Percentiles rank a stretch among this genome's conserved stretches.
phyloP scores from a whole-genome alignment of 2,329 filamentous ascomycete genomes.

The Fusarium sp. region DNA sequence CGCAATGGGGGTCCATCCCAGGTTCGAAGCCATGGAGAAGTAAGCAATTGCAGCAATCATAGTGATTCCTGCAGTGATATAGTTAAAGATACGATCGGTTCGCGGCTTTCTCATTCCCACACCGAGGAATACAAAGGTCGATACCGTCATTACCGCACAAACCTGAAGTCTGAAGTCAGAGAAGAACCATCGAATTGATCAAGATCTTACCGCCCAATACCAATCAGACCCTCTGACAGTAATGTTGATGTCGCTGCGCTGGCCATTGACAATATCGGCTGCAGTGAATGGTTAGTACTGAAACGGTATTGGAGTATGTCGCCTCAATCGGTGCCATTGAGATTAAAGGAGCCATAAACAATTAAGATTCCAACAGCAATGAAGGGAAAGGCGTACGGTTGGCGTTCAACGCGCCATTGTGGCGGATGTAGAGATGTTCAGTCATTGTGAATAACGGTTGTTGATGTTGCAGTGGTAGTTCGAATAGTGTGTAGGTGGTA shows the following conservation, averaged over 20 bases:
- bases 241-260: conserved; percentile 65
- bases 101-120: conserved; percentile 67
- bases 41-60: conserved; percentile 66
- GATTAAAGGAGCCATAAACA: too few species aligned
- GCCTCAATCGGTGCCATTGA: too few species aligned
- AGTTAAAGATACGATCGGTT: conserved; percentile 68
- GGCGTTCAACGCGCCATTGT: conserved; percentile 19
- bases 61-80: conserved; percentile 63
- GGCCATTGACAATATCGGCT: conserved; percentile 29
- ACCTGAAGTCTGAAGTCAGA: conserved; percentile 52
- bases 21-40: conserved; percentile 65
- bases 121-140: conserved; percentile 66
- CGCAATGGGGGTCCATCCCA: conserved; percentile 59
- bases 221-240: conserved; percentile 71
- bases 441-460: not conserved
- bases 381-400: conserved; percentile 13
- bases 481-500: too few species aligned
- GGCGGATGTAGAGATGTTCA: not conserved
- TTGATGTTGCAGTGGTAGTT: not conserved
- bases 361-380: too few species aligned
- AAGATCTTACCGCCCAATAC: conserved; percentile 62
- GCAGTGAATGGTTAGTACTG: fast-evolving
- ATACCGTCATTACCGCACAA: conserved; percentile 68
- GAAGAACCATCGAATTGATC: conserved; percentile 44
- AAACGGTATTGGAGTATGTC: fast-evolving